Evolutionary conservation across 1,284 basidiomycete species (phyloP), one percentile per base, ranked within the genome.

Genomic region (Cutaneotrichosporon sp.): DNA sequence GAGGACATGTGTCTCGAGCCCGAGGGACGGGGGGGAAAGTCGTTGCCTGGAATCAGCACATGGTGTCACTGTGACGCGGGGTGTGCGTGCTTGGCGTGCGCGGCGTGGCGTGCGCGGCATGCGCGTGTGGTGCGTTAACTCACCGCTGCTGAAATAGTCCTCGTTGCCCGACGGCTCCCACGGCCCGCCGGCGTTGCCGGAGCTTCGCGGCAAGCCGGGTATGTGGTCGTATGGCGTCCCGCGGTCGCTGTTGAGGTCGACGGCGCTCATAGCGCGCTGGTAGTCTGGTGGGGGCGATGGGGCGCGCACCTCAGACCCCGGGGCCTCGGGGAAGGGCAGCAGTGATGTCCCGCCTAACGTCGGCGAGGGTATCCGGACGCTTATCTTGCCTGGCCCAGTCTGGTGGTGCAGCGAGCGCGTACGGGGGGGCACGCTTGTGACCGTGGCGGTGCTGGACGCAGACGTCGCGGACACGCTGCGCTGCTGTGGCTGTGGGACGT

Each of bases 261-360:
- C 45, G 22, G 50, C 54, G 36, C 57, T 57, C 65, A 69, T 65
- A 14, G 64, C 60, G 24, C 67, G 65, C 20, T 65, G 42, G 54
- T 71, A 71, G 42, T 72, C 71, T 25, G 67, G 69, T 8, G 68
- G 69, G 5, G 53, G 53, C 16, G 53, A 45, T 7, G 51, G 14
- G 24, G 33, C 29, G 14, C 51, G 34, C 5, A 16, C n/a, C 34
- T 34, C 34, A 24, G 34, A 36, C n/a, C 14, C 58, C 67, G 27
- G 38, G 9, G 42, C 38, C 33, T 60, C 58, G 13, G 53, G 46
- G 46, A 60, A 56, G 24, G 59, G 59, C 54, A 61, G 20, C n/a
- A 61, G n/a, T 25, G 54, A 33, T 9, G 54, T 50, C 18, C 54
- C 16, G 50, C 45, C 46, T 22, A 63, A 52, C 31, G 31, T 56